Evolutionary conservation across 257 asterid species (phyloP).

Genomic region (Haberlea rhodopensis): DNA sequence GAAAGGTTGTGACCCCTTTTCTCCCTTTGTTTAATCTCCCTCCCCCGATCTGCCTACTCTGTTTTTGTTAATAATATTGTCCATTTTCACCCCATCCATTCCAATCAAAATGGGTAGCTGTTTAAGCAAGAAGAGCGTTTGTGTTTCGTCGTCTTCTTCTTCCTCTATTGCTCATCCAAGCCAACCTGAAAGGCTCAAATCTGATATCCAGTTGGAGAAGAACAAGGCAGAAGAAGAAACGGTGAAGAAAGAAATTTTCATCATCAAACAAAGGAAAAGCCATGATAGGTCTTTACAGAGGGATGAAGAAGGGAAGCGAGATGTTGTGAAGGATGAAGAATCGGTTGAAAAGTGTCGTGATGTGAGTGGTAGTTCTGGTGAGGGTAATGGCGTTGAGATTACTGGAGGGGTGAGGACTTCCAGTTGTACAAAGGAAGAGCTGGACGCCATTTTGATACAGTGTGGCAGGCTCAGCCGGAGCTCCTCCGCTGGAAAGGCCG

Average conservation of each 20-base stretch:
- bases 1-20: slow-evolving; percentile 39
- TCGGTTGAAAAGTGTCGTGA: slow-evolving; percentile 27
- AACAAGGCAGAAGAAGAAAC: slow-evolving; percentile 39
- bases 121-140: slow-evolving; percentile 75
- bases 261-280: slow-evolving; percentile 76
- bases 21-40: slow-evolving; percentile 24
- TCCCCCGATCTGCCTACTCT: slow-evolving; percentile 6
- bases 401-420: slow-evolving; percentile 66
- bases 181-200: slow-evolving; percentile 38
- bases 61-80: slow-evolving; percentile 14
- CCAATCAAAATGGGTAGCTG: slow-evolving; percentile 70
- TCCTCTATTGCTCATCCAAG: slow-evolving; percentile 32
- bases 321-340: slow-evolving; percentile 30
- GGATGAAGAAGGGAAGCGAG: slow-evolving; percentile 51
- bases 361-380: slow-evolving; percentile 20
- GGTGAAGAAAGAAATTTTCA: slow-evolving; percentile 68
- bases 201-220: slow-evolving; percentile 40
- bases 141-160: slow-evolving; percentile 45
- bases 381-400: slow-evolving; percentile 25
- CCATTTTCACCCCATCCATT: slow-evolving; percentile 15
- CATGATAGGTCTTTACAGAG: slow-evolving; percentile 57
- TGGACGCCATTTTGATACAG: slow-evolving; percentile 92
- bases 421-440: slow-evolving; percentile 90
- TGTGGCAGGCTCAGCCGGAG: slow-evolving; percentile 97
- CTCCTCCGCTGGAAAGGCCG: slow-evolving; percentile 76